phyloP scores from a whole-genome alignment of 208 protist species.

The Crithidia sp. region DNA sequence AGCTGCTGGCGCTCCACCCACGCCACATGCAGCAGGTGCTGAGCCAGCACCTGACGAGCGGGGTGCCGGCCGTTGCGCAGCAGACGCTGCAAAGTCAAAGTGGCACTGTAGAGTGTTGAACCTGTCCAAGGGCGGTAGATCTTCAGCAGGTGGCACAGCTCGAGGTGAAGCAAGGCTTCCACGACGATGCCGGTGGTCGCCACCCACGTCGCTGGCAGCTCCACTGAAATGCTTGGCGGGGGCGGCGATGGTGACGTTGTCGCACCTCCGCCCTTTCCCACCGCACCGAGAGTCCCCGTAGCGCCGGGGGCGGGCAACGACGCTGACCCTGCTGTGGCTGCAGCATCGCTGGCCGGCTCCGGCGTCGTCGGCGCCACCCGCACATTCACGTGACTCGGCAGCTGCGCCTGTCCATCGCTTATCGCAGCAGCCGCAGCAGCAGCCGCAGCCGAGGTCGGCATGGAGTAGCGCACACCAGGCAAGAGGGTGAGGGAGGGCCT shows the following conservation, averaged over 20 bases:
- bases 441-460: conserved; percentile 25
- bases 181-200: conserved; percentile 46
- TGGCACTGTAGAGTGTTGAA: conserved; percentile 52
- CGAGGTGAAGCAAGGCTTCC: conserved; percentile 75
- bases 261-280: neutral
- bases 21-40: conserved; percentile 30
- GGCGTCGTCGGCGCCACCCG: neutral
- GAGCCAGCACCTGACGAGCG: conserved; percentile 34
- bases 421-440: conserved; percentile 23
- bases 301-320: no score
- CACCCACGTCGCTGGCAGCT: conserved; percentile 40
- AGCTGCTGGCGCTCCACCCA: conserved; percentile 36
- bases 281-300: neutral
- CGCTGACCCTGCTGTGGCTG: neutral
- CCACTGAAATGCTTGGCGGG: conserved; percentile 25
- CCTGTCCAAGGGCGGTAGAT: conserved; percentile 51
- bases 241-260: neutral
- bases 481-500: conserved; percentile 14
- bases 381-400: conserved; percentile 26
- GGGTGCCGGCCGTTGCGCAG: conserved; percentile 47
- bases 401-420: conserved; percentile 23
- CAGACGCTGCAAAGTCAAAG: conserved; percentile 37
- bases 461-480: conserved; percentile 30
- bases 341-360: neutral
- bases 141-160: conserved; percentile 54